phyloP scores from a whole-genome alignment of 2,329 filamentous ascomycete genomes.

The Gaeumannomyces tritici region DNA sequence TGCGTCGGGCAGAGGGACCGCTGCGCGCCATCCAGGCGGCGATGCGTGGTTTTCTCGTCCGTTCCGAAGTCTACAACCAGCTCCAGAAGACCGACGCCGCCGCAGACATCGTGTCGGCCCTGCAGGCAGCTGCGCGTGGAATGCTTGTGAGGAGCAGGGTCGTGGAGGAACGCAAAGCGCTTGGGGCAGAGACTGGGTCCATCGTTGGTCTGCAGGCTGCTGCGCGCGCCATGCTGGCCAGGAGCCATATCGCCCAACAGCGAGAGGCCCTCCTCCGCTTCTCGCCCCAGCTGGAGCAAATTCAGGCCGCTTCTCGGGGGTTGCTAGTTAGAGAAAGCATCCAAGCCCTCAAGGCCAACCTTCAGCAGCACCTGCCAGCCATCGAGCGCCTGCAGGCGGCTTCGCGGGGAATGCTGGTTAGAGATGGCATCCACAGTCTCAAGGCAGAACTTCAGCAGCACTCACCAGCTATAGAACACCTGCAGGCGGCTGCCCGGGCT shows the following conservation, averaged over 20 bases:
- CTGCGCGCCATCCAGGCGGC: constrained; percentile 56
- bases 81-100: constrained; percentile 43
- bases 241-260: constrained; percentile 42
- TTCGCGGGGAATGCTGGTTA: constrained; percentile 36
- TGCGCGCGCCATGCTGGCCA: constrained; percentile 50
- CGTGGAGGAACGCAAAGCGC: constrained; percentile 39
- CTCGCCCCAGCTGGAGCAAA: constrained; percentile 36
- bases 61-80: constrained; percentile 46
- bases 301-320: constrained; percentile 39
- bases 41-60: constrained; percentile 57
- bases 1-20: constrained; percentile 52
- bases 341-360: constrained; percentile 34
- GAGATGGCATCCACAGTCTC: constrained; percentile 32
- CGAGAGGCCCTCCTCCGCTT: constrained; percentile 40
- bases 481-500: constrained; percentile 46
- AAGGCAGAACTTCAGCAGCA: constrained; percentile 39
- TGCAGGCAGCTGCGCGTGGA: constrained; percentile 62
- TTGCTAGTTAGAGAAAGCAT: constrained; percentile 35
- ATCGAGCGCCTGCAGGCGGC: constrained; percentile 38
- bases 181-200: constrained; percentile 39
- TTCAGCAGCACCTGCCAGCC: constrained; percentile 30
- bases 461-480: constrained; percentile 27
- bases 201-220: constrained; percentile 55
- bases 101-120: constrained; percentile 40
- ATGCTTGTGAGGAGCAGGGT: constrained; percentile 51